phyloP scores from a whole-genome alignment of 306 rosid genomes.

The Dryas octopetala region DNA sequence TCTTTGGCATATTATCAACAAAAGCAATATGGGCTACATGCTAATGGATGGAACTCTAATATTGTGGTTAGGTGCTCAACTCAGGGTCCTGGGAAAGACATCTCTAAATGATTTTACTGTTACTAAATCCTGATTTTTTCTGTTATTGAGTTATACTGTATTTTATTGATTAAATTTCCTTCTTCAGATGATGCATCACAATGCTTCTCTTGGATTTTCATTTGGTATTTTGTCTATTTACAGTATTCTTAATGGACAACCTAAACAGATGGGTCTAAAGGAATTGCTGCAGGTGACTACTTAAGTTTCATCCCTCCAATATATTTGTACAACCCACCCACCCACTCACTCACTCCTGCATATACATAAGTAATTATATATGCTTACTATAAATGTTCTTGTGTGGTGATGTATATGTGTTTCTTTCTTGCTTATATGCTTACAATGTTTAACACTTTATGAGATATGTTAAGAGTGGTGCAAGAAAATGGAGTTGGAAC shows the following conservation, averaged over 20 bases:
- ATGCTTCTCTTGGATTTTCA: conserved; percentile 7
- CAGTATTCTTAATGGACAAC: conserved; percentile 85
- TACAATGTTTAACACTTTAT: too few species aligned
- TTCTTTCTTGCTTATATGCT: too few species aligned
- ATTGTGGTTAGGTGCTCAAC: too few species aligned
- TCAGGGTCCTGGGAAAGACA: too few species aligned
- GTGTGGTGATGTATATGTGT: too few species aligned
- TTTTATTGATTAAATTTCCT: not conserved
- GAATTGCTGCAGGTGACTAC: conserved; percentile 68
- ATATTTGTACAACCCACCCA: not conserved
- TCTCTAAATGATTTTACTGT: not conserved
- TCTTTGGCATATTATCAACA: too few species aligned
- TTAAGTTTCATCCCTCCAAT: not conserved
- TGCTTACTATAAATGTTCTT: too few species aligned
- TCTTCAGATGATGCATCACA: conserved; percentile 1
- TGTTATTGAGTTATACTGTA: not conserved
- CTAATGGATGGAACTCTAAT: too few species aligned
- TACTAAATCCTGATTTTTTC: not conserved
- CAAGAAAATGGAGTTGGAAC: not conserved
- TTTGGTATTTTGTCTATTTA: conserved; percentile 23
- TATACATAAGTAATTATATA: too few species aligned
- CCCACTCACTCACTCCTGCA: not conserved
- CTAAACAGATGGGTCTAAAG: conserved; percentile 89
- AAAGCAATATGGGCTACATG: too few species aligned
- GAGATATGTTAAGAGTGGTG: too few species aligned